Evolutionary conservation across 2,329 filamentous ascomycete species (phyloP), one percentile per base, ranked within the genome.

Genomic region (Sporothrix brunneoviolacea): DNA sequence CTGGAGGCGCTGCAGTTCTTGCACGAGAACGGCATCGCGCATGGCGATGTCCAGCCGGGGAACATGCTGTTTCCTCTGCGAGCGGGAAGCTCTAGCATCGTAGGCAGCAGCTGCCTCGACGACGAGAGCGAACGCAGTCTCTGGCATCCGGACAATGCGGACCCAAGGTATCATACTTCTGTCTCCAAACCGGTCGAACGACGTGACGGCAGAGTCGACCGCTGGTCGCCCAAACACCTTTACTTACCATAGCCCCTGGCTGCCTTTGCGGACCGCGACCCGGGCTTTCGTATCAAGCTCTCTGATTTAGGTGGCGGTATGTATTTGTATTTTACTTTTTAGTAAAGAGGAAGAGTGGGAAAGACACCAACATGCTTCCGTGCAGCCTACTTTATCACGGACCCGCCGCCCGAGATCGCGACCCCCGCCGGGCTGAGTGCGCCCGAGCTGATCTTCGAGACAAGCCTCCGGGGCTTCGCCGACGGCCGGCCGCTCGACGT

Each of bases 41-140:
- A 52, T 27, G 54, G 54, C 8, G 52, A 56, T 24, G 19, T 56
- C 8, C 53, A 56, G 41, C 46, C 41, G 8, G 52, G 50, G 5
- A 56, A 55, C 35, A 44, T 55, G 15, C 35, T 54, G 4, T 42
- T 55, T n/a, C 71, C 24, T 5, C 16, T 52, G 24, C 24, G 24
- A n/a, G 24, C 24, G 24, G 24, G 6, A 28, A 10, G 6, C 10
- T 5, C 24, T 28, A 10, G 24, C 24, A 5, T 10, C 5, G 24
- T 10, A 10, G 10, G 6, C 3, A 16, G 13, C 8, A 15, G 21
- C 19, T 16, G 18, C n/a, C 4, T 51, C 10, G 27, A 45, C 21
- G n/a, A 7, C 8, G 15, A 15, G 4, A 3, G 13, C 1, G 49
- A 46, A 22, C 15, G 27, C 8, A 16, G 10, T 1, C 42, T 51